Base-by-base conservation (phyloP, 164 flowering plant species). In the Vitis cinerea region DNA sequence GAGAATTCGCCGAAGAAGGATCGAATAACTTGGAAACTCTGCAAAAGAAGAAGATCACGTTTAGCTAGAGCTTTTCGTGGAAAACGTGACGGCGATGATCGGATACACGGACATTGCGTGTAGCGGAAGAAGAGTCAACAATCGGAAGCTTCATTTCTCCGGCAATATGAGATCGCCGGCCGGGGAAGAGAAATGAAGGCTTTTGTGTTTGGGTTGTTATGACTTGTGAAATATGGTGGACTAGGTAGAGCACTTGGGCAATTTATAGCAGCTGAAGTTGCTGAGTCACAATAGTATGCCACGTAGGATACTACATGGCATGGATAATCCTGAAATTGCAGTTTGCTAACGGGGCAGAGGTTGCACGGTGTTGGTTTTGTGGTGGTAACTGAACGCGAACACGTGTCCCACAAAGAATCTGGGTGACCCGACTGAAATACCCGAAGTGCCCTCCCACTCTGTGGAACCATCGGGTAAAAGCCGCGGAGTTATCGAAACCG, bases 61-160 rank as follows among this genome's bases (percentile, higher is more conserved):
- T 71, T 61, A 15, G 17, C 57, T 48, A 63, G 69, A 48, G 75
- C 6, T 71, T 71, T 85, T 86, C 91, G 77, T 77, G 93, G 72
- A 84, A 83, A 15, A 84, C 87, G 74, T 87, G 91, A 59, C 82
- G 73, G 53, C 78, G 84, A 66, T 82, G 86, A 70, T 82, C 77
- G 62, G 86, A 75, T 49, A 83, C 53, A 14, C 69, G 76, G 60
- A 67, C 72, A 73, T 74, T 82, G 64, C 71, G 69, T 23, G 57
- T 66, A n/a, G 72, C 63, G 4, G 19, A 12, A 9, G 64, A 63
- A 3, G 65, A 54, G 12, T 53, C 55, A 8, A n/a, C 30, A 9
- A 72, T 81, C 81, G 81, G 85, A 78, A 73, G 59, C 10, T 30
- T 74, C 82, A 83, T 79, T 66, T 71, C 53, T 37, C 44, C 44